phyloP scores from a whole-genome alignment of 805 yeast genomes.

The Candida fluviatilis region DNA sequence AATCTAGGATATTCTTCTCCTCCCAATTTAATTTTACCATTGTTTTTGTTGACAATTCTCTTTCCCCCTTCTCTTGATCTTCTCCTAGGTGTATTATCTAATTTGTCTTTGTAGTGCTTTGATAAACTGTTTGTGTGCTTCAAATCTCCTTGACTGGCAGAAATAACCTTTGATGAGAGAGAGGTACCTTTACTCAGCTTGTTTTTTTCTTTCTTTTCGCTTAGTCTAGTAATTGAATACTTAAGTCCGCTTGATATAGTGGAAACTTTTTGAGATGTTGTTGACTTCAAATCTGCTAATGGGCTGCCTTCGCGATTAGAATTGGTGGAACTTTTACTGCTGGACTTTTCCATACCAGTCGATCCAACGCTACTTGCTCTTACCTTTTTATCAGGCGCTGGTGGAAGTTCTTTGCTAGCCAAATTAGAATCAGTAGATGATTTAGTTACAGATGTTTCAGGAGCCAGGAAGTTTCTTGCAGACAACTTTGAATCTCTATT shows the following conservation, averaged over 20 bases:
- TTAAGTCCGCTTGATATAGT: background rate
- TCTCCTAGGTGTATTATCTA: constrained; percentile 2
- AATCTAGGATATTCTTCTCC: constrained; percentile 1
- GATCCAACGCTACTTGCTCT: background rate
- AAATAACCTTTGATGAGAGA: background rate
- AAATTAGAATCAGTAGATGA: background rate
- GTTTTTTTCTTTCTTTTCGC: background rate
- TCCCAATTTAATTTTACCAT: background rate
- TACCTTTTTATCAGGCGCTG: background rate
- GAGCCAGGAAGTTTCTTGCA: background rate
- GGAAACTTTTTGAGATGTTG: background rate
- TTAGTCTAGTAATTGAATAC: background rate
- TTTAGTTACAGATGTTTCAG: background rate
- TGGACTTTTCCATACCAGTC: background rate
- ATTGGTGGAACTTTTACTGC: background rate
- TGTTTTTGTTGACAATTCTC: constrained; percentile 2
- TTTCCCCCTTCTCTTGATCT: constrained; percentile 1
- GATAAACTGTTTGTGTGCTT: constrained; percentile 2
- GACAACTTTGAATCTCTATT: background rate
- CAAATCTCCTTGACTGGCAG: constrained; percentile 3
- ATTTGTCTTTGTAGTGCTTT: constrained; percentile 2
- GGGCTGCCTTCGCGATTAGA: background rate
- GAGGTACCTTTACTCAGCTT: background rate
- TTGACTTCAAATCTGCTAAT: background rate
- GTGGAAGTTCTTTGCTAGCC: background rate